phyloP scores from a whole-genome alignment of 2,329 filamentous ascomycete species.

The Pseudopyricularia cyperi region DNA sequence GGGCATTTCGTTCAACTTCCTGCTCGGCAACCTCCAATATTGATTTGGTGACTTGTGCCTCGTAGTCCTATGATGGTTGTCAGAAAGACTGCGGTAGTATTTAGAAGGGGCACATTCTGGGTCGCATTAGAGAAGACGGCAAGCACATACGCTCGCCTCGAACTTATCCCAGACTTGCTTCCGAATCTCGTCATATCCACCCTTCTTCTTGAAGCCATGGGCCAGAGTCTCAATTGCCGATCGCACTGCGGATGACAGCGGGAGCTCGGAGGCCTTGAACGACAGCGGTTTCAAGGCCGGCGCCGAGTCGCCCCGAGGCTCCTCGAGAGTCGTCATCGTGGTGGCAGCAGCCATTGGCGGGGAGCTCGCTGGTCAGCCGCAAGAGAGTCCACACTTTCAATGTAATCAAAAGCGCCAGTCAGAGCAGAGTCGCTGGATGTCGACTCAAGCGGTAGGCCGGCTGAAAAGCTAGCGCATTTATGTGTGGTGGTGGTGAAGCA shows the following conservation, averaged over 20 bases:
- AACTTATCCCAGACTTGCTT: constrained; percentile 69
- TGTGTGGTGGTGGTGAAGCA: too few relatives aligned
- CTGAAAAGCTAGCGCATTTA: too few relatives aligned
- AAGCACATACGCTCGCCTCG: constrained; percentile 44
- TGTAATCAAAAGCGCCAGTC: background rate
- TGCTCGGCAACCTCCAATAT: constrained; percentile 58
- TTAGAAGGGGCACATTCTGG: background rate
- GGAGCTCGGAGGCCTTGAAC: constrained; percentile 63
- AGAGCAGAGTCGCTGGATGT: too few relatives aligned
- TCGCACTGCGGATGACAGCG: constrained; percentile 59
- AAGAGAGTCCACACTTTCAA: background rate
- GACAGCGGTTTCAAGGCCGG: constrained; percentile 21
- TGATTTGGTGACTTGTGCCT: constrained; percentile 50
- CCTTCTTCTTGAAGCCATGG: constrained; percentile 78
- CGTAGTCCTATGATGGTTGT: constrained; percentile 43
- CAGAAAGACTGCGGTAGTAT: background rate
- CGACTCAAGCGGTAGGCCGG: too few relatives aligned
- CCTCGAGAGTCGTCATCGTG: constrained; percentile 6
- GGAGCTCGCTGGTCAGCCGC: background rate
- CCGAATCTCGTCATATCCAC: constrained; percentile 65
- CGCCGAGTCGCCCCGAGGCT: background rate
- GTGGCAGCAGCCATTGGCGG: background rate
- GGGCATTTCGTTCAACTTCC: constrained; percentile 64
- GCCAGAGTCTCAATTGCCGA: constrained; percentile 61
- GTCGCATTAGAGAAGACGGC: background rate